phyloP scores from a whole-genome alignment of 352 stramenopile species.

The Phytophthora sansomeana region DNA sequence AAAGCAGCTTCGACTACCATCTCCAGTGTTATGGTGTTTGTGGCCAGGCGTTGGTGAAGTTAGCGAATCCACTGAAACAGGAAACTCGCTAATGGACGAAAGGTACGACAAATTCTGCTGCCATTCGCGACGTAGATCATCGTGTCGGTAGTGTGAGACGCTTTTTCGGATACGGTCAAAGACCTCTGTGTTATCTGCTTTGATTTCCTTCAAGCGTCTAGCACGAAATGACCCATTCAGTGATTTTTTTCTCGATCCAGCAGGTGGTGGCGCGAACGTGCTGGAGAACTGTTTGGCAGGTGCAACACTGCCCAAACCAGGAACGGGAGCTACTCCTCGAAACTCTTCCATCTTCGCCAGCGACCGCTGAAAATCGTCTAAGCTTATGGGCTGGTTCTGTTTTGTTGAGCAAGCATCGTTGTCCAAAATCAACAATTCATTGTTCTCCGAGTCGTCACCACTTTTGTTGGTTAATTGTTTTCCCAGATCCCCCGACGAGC shows the following conservation, averaged over 20 bases:
- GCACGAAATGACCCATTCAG: slow-evolving; percentile 59
- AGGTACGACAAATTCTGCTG: slow-evolving; percentile 78
- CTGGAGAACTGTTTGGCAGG: slow-evolving; percentile 4
- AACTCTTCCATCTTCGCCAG: slow-evolving; percentile 66
- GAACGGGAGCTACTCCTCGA: slow-evolving; percentile 38
- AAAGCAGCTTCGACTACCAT: slow-evolving; percentile 24
- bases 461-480: slow-evolving; percentile 4
- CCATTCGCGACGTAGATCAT: slow-evolving; percentile 66
- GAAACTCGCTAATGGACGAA: slow-evolving; percentile 76
- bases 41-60: slow-evolving; percentile 18
- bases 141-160: slow-evolving; percentile 66
- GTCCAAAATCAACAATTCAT: slow-evolving; percentile 12
- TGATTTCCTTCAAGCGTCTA: slow-evolving; percentile 68
- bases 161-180: slow-evolving; percentile 73
- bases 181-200: slow-evolving; percentile 61
- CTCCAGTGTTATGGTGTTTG: slow-evolving; percentile 12
- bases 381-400: slow-evolving; percentile 10
- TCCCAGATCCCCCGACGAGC: slow-evolving; percentile 3
- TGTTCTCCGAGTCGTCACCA: neutral
- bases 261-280: slow-evolving; percentile 28
- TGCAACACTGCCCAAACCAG: slow-evolving; percentile 19
- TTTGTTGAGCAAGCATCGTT: neutral
- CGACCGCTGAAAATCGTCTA: slow-evolving; percentile 39
- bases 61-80: slow-evolving; percentile 36
- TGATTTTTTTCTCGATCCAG: slow-evolving; percentile 38